Evolutionary conservation across 495 filamentous ascomycete species (phyloP).

Genomic region (Aspergillus panamensis): DNA sequence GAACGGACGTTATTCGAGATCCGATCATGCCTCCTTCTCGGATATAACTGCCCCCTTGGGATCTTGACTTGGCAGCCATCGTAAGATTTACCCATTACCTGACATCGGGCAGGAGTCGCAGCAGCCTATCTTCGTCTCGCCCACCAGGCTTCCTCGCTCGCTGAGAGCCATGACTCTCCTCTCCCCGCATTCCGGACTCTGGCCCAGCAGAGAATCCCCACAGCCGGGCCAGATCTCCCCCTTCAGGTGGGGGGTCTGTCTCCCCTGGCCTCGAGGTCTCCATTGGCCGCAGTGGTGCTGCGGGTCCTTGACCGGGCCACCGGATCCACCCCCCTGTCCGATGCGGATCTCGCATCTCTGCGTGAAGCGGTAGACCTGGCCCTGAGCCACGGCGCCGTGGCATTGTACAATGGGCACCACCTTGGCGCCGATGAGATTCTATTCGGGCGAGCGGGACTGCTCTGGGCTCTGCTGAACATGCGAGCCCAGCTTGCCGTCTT

Average conservation of each 20-base stretch:
- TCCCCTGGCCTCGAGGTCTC: slow-evolving; percentile 31
- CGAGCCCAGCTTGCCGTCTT: slow-evolving; percentile 24
- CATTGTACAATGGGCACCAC: slow-evolving; percentile 27
- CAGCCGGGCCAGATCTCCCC: slow-evolving; percentile 1
- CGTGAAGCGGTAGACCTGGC: slow-evolving; percentile 30
- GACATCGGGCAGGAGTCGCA: slow-evolving; percentile 1
- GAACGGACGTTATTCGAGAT: not conserved
- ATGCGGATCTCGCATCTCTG: slow-evolving; percentile 29
- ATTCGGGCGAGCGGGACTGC: slow-evolving; percentile 42
- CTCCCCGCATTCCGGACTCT: slow-evolving; percentile 1
- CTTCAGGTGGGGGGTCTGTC: slow-evolving; percentile 32
- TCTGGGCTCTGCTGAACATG: slow-evolving; percentile 42
- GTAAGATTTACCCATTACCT: not conserved
- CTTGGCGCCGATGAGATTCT: slow-evolving; percentile 44
- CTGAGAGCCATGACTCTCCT: not conserved
- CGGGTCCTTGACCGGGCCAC: slow-evolving; percentile 20
- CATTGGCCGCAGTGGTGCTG: slow-evolving; percentile 27
- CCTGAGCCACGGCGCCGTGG: slow-evolving; percentile 32
- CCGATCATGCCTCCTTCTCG: too few relatives aligned
- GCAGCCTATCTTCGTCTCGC: slow-evolving; percentile 9
- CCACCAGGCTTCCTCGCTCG: not conserved
- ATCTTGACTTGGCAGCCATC: too few relatives aligned
- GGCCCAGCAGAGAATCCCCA: slow-evolving; percentile 8
- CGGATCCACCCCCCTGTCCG: slow-evolving; percentile 14
- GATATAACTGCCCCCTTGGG: too few relatives aligned